These are phyloP conservation scores for Vitis riparia DNA, from an alignment of 164 flowering plant genomes.

Conservation along the genomic window DNA sequence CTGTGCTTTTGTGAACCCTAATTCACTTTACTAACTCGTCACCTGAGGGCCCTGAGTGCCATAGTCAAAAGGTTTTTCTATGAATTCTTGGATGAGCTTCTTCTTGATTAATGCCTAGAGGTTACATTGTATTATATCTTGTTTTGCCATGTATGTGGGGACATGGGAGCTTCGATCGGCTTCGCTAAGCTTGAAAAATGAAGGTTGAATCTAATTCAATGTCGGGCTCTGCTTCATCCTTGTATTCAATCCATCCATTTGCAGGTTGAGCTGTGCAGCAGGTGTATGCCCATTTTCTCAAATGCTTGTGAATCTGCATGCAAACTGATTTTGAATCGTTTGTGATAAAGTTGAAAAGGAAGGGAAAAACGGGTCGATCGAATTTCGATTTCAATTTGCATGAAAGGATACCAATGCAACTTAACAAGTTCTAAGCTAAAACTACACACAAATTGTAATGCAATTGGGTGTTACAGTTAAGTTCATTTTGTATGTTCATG, in stretches of 20 bases:
- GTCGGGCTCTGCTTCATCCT: not conserved
- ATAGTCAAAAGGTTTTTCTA: constrained; percentile 6
- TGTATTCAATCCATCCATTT: not conserved
- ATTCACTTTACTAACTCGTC: not conserved
- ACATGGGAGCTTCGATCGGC: not conserved
- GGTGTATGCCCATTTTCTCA: too few relatives aligned
- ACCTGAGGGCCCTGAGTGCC: not conserved
- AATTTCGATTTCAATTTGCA: too few relatives aligned
- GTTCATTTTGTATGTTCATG: too few relatives aligned
- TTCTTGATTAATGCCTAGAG: not conserved
- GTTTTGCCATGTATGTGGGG: constrained; percentile 8
- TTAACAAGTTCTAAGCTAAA: too few relatives aligned
- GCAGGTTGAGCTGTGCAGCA: too few relatives aligned
- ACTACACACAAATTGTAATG: too few relatives aligned
- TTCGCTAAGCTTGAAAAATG: not conserved
- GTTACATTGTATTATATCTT: not conserved
- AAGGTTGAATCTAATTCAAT: not conserved
- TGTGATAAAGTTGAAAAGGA: too few relatives aligned
- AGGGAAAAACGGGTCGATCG: too few relatives aligned
- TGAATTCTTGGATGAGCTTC: not conserved
- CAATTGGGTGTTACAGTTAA: too few relatives aligned
- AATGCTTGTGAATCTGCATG: too few relatives aligned
- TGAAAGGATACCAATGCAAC: too few relatives aligned
- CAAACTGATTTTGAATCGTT: too few relatives aligned
- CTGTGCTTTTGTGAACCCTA: not conserved